A percentile compares a stretch with the other conserved stretches of the same genome.
phyloP scores from a whole-genome alignment of 1,284 basidiomycete genomes.

The Paramarasmius palmivorus region DNA sequence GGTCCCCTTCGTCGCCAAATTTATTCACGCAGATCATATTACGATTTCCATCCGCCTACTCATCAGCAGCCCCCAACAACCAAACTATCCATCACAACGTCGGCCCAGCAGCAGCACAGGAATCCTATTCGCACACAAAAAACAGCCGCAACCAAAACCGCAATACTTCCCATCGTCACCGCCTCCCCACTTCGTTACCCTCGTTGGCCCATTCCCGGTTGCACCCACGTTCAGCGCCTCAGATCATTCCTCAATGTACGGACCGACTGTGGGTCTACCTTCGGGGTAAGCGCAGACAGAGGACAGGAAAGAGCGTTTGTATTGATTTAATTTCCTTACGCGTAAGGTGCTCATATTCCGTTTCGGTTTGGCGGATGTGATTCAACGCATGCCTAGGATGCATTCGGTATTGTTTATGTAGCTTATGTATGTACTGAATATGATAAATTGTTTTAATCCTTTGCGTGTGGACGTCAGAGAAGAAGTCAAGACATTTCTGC shows the following conservation, averaged over 20 bases:
- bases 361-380: no score
- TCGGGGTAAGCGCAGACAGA: slow-evolving; percentile 52
- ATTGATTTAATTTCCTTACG: slow-evolving; percentile 65
- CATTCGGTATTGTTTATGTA: no score
- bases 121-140: slow-evolving; percentile 29
- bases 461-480: no score
- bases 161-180: slow-evolving; percentile 1
- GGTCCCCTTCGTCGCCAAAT: slow-evolving; percentile 21
- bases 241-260: slow-evolving; percentile 52
- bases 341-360: no score
- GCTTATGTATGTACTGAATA: no score
- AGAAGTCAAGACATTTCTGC: no score
- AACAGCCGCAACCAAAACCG: slow-evolving; percentile 17
- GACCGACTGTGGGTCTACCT: slow-evolving; percentile 39
- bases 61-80: slow-evolving; percentile 32
- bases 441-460: no score
- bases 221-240: slow-evolving; percentile 66
- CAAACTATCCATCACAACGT: slow-evolving; percentile 23
- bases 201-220: slow-evolving; percentile 64
- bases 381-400: no score
- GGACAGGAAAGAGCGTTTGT: slow-evolving; percentile 79
- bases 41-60: slow-evolving; percentile 37
- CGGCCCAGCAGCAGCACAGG: slow-evolving; percentile 32
- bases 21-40: slow-evolving; percentile 42
- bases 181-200: not conserved